Evolutionary conservation across 345 rosid genomes (phyloP).

Genomic region (Ricinus communis): DNA sequence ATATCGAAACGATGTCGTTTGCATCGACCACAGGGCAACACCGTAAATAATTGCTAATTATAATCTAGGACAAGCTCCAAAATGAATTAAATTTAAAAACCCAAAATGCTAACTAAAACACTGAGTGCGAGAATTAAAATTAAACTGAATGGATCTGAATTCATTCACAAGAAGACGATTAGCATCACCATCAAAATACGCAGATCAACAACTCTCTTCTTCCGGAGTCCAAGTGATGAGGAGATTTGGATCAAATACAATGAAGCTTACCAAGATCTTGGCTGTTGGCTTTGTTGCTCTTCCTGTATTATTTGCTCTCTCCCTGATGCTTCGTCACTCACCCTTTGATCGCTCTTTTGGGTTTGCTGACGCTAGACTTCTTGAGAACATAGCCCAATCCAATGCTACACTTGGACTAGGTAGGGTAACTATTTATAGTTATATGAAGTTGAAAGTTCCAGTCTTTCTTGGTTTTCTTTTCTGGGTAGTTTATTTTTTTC

Average conservation of each 20-base stretch:
- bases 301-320: slow-evolving; percentile 13
- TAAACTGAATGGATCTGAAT: slow-evolving; percentile 46
- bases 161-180: slow-evolving; percentile 44
- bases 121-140: too few species aligned
- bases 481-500: not conserved
- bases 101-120: not conserved
- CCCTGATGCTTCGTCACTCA: slow-evolving; percentile 15
- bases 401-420: slow-evolving; percentile 2
- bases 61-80: too few species aligned
- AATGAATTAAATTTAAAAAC: too few species aligned
- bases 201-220: slow-evolving; percentile 28
- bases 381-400: not conserved
- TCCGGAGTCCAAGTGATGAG: slow-evolving; percentile 15
- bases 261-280: slow-evolving; percentile 40
- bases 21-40: too few species aligned
- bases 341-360: slow-evolving; percentile 23
- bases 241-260: slow-evolving; percentile 36
- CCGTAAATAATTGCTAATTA: too few species aligned
- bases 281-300: slow-evolving; percentile 8
- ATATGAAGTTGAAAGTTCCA: too few species aligned
- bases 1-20: too few species aligned
- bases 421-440: not conserved
- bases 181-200: slow-evolving; percentile 18
- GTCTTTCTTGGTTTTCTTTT: too few species aligned
- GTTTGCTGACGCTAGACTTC: slow-evolving; percentile 30